Evolutionary conservation across 441 rosid species (phyloP), one percentile per base, ranked within the genome.

Genomic region (Mallotus japonicus): DNA sequence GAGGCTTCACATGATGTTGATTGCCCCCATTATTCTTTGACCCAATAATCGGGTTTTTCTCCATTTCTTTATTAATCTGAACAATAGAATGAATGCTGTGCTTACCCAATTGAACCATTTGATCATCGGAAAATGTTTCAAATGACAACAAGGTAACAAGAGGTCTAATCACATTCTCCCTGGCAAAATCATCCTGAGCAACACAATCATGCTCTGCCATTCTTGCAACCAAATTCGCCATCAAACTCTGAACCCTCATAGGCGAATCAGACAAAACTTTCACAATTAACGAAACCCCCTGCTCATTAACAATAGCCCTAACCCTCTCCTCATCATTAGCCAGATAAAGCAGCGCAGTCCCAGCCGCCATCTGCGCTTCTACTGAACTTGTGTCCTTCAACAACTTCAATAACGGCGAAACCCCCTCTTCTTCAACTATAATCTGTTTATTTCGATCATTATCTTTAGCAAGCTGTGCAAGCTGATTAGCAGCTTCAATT

Each of bases 371-470:
- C 74, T 89, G 93, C 4, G 86, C 83, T 40, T 89, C 93, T 16
- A 85, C 69, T 0, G 81, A 77, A n/a, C 59, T 66, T 40, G 75
- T 71, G 70, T 86, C 92, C 60, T 86, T 87, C 55, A 89, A 75
- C 46, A 89, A 78, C 81, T 80, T 87, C 56, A 89, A 69, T 20
- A 87, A 60, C 17, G 85, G 89, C n/a, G 62, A 59, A 12, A 86
- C 71, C 3, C 89, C 93, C 6, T 86, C 88, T 79, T 89, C 92
- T 37, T 86, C 89, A 2, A 85, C 88, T 4, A 89, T 89, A 32
- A 89, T 82, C 62, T 84, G 82, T 78, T 84, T 86, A 78, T 84
- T 89, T 24, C 92, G 78, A 57, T 89, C 87, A 49, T 78, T 86
- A 60, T 89, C 92, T 3, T 65, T 46, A 6, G 92, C 92, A 22